These are phyloP conservation scores for Eucalyptus globulus DNA, from an alignment of 345 rosid genomes.

Conservation along the genomic window DNA sequence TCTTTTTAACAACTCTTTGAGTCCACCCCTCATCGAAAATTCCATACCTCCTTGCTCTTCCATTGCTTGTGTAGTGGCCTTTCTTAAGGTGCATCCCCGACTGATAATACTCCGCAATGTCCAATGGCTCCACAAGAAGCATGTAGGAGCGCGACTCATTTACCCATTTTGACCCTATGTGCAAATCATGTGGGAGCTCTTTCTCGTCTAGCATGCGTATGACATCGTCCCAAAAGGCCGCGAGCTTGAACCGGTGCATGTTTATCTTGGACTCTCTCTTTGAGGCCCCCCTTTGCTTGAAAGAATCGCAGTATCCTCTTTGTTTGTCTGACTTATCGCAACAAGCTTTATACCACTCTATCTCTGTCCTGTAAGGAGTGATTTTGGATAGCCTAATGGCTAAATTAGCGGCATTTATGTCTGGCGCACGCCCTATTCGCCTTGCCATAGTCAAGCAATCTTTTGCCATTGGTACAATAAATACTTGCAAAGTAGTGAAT, in stretches of 20 bases:
- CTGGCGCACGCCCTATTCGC: neutral
- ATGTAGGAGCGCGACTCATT: conserved; percentile 50
- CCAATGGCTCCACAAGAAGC: conserved; percentile 82
- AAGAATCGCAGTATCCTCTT: conserved; percentile 43
- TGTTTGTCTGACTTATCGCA: neutral
- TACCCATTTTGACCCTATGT: conserved; percentile 42
- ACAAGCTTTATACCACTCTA: conserved; percentile 2
- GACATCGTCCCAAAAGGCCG: conserved; percentile 55
- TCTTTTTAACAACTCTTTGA: neutral
- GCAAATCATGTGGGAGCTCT: conserved; percentile 64
- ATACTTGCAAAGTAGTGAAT: neutral
- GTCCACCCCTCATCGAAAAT: conserved; percentile 63
- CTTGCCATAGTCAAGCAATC: neutral
- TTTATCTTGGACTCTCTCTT: conserved; percentile 35
- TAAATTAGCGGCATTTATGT: neutral
- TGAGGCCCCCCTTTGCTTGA: conserved; percentile 34
- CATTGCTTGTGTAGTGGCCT: conserved; percentile 40
- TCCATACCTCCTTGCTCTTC: conserved; percentile 62
- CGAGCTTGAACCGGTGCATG: conserved; percentile 55
- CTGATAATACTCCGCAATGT: conserved; percentile 62
- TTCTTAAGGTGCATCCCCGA: neutral
- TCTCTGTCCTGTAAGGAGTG: neutral
- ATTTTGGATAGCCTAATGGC: neutral
- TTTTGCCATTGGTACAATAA: neutral
- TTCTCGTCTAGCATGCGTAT: conserved; percentile 46